phyloP scores from a whole-genome alignment of 129 eudicot species.

The Artemisia tridentata region DNA sequence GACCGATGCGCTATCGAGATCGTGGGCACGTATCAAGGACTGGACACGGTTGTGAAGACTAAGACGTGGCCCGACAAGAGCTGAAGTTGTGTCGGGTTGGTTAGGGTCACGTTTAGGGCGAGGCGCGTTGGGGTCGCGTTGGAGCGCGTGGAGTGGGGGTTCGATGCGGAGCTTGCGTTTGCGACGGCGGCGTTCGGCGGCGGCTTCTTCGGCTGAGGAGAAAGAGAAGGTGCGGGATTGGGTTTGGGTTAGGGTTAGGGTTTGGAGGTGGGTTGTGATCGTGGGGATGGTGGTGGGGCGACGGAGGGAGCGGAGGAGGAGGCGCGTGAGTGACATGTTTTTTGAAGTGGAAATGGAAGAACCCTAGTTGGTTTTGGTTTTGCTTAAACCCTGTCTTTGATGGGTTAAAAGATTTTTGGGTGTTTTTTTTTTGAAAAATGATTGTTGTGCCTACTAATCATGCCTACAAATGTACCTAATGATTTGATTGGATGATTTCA shows the following conservation, averaged over 20 bases:
- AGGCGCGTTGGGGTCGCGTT: conserved; percentile 58
- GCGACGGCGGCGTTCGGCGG: conserved; percentile 90
- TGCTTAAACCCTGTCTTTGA: conserved; percentile 27
- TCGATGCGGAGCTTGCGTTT: conserved; percentile 93
- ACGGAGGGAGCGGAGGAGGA: conserved; percentile 58
- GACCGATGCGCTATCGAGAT: conserved; percentile 68
- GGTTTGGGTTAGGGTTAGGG: conserved; percentile 30
- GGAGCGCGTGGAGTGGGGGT: conserved; percentile 87
- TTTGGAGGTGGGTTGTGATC: conserved; percentile 20
- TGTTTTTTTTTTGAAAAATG: too few species aligned
- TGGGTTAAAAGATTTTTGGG: too few species aligned
- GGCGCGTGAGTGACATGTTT: conserved; percentile 49
- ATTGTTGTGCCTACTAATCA: too few species aligned
- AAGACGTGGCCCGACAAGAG: conserved; percentile 69
- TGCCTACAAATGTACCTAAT: too few species aligned
- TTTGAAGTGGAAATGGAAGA: conserved; percentile 18
- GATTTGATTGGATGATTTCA: too few species aligned
- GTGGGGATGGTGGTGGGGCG: conserved; percentile 26
- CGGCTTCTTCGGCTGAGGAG: conserved; percentile 93
- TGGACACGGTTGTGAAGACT: conserved; percentile 88
- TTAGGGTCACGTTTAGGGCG: conserved; percentile 55
- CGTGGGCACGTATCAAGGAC: conserved; percentile 72
- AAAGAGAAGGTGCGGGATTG: conserved; percentile 49
- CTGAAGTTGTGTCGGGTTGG: conserved; percentile 73
- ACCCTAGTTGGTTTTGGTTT: conserved; percentile 30